Evolutionary conservation across 2,329 filamentous ascomycete genomes (phyloP), one percentile per base, ranked within the genome.

Genomic region (Bipolaris cookei): DNA sequence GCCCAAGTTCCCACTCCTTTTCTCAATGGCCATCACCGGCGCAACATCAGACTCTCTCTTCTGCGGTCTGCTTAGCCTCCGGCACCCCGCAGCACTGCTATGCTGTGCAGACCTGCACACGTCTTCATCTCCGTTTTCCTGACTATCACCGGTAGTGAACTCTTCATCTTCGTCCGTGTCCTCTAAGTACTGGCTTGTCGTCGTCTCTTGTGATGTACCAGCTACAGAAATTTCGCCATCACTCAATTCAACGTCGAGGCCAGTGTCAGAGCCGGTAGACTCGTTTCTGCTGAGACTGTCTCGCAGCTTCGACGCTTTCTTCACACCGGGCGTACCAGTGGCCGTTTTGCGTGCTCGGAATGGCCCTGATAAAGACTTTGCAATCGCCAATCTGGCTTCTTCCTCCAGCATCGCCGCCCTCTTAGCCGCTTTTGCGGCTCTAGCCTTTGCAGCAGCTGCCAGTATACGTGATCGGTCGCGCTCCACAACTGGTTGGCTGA

Each of bases 371-470:
- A 30, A 43, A 30, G 30, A 25, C 10, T 23, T 35, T 14, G 45
- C 30, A 14, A 28, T 14, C 18, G 21, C 3, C n/a, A 42, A n/a
- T 16, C 21, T 34, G 3, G 34, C 45, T 7, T 53, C 23, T 35
- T 53, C 54, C 34, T 54, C 58, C 18, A 54, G 49, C 39, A 44
- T 55, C 7, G 51, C 55, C 41, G 45, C 49, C 14, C 53, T 56
- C 35, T 64, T 66, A 4, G 50, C 56, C 6, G 56, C 60, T 35
- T 58, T 62, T 11, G 54, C 63, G 21, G 57, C 62, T 56, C 63
- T 59, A 14, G 63, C 62, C 45, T 59, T 66, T 13, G 47, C 55
- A 8, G 51, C 35, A 8, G 50, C 51, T 37, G 53, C 51, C 1
- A 56, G 16, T 4, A 51, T 20, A 13, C 43, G 48, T 20, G 42